Conservation (phyloP, 179 eudicot species). For the Beta macrorhiza region DNA sequence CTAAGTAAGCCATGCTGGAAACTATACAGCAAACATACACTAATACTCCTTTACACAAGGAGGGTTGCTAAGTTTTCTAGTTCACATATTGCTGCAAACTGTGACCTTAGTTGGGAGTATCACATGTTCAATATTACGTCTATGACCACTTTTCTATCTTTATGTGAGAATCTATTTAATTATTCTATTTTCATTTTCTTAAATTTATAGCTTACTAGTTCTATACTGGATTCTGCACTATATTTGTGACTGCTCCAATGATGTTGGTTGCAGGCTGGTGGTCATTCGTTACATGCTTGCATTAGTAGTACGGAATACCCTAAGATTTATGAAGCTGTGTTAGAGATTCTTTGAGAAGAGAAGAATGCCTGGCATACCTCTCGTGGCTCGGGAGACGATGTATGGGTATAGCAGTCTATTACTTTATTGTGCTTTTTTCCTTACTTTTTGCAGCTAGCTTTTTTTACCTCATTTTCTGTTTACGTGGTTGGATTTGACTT, state of each 20-base stretch:
- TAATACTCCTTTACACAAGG: background rate
- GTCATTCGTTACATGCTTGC: conserved; percentile 3
- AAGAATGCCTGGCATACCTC: conserved; percentile 98
- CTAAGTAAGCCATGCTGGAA: background rate
- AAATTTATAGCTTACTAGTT: background rate
- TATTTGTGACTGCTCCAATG: conserved; percentile 6
- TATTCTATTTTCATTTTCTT: background rate
- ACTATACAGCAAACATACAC: background rate
- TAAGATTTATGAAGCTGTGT: conserved; percentile 22
- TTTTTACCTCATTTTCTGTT: background rate
- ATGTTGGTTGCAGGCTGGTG: conserved; percentile 23
- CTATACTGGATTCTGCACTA: background rate
- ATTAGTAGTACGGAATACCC: conserved; percentile 1
- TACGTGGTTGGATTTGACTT: background rate
- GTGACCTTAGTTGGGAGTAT: background rate
- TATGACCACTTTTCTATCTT: background rate
- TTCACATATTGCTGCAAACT: background rate
- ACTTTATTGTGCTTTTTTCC: background rate
- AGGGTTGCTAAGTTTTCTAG: background rate
- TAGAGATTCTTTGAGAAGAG: conserved; percentile 21
- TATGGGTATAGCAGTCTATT: conserved; percentile 31
- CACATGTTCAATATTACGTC: background rate
- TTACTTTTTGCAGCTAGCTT: background rate
- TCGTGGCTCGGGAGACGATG: conserved; percentile 81
- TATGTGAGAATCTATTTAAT: background rate